A percentile compares a stretch with the other conserved stretches of the same genome.
These are phyloP conservation scores for Amyloporia xantha DNA, from an alignment of 768 basidiomycete genomes.

Conservation along the genomic window DNA sequence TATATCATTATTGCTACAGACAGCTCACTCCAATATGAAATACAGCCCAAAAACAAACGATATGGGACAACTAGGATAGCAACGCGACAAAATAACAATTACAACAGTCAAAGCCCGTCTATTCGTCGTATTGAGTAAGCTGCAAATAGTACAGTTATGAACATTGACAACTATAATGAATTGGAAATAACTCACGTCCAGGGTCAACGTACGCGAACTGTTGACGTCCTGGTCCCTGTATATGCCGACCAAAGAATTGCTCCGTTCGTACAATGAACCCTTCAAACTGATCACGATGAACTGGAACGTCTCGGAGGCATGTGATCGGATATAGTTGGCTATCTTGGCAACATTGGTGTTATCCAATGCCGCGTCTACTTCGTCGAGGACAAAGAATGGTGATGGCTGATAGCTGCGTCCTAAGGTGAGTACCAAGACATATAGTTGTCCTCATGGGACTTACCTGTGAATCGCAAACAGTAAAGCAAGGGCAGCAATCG, in stretches of 20 bases:
- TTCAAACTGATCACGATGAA: constrained; percentile 98
- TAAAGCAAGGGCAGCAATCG: constrained; percentile 93
- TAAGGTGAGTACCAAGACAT: background rate
- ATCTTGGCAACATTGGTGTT: constrained; percentile 98
- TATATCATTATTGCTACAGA: constrained; percentile 6
- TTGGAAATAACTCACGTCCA: constrained; percentile 63
- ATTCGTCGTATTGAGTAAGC: constrained; percentile 62
- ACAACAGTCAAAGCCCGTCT: constrained; percentile 2
- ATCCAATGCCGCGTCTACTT: constrained; percentile 95
- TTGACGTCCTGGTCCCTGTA: constrained; percentile 93
- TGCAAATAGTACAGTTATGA: constrained; percentile 1
- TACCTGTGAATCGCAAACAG: constrained; percentile 96
- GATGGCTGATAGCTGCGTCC: constrained; percentile 86
- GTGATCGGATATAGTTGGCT: constrained; percentile 84
- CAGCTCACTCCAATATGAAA: background rate
- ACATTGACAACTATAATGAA: background rate
- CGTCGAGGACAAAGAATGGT: constrained; percentile 98
- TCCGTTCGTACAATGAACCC: constrained; percentile 84
- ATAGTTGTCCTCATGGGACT: background rate
- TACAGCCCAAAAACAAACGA: too few species aligned
- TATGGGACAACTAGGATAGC: too few species aligned
- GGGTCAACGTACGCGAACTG: constrained; percentile 83
- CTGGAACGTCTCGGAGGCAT: constrained; percentile 82
- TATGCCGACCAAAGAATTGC: constrained; percentile 87
- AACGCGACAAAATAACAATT: background rate